Percentiles rank a stretch among this genome's conserved stretches.
Evolutionary conservation across 345 rosid genomes (phyloP).

Genomic region (Salix dunnii): DNA sequence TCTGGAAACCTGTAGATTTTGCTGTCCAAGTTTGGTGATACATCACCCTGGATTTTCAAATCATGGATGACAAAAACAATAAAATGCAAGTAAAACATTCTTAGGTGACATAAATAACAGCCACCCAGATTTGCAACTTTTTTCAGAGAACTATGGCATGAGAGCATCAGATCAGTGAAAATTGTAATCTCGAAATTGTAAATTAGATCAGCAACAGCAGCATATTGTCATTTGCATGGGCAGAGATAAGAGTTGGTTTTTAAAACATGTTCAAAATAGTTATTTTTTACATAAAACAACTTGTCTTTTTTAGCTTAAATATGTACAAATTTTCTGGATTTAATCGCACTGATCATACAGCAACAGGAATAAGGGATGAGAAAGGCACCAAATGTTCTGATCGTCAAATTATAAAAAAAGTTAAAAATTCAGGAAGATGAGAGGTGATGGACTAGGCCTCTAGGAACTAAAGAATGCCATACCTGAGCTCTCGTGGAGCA

Average conservation of each 20-base stretch:
- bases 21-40: background rate
- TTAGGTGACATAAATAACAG: too few relatives aligned
- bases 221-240: too few relatives aligned
- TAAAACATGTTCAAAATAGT: too few relatives aligned
- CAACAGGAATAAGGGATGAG: background rate
- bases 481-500: conserved; percentile 79
- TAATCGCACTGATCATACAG: background rate
- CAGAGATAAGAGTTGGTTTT: too few relatives aligned
- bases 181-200: too few relatives aligned
- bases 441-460: background rate
- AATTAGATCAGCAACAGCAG: too few relatives aligned
- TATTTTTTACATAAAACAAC: too few relatives aligned
- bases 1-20: background rate
- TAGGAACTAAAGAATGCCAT: conserved; percentile 4
- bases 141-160: too few relatives aligned
- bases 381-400: background rate
- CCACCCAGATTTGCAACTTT: too few relatives aligned
- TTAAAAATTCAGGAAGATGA: background rate
- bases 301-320: background rate
- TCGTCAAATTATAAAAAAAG: background rate
- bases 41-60: background rate
- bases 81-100: background rate
- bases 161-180: too few relatives aligned
- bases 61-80: background rate
- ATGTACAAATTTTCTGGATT: background rate